Percentiles rank a stretch among this genome's conserved stretches.
Evolutionary conservation across 2,329 filamentous ascomycete species (phyloP).

Genomic region (Penicillium palitans): DNA sequence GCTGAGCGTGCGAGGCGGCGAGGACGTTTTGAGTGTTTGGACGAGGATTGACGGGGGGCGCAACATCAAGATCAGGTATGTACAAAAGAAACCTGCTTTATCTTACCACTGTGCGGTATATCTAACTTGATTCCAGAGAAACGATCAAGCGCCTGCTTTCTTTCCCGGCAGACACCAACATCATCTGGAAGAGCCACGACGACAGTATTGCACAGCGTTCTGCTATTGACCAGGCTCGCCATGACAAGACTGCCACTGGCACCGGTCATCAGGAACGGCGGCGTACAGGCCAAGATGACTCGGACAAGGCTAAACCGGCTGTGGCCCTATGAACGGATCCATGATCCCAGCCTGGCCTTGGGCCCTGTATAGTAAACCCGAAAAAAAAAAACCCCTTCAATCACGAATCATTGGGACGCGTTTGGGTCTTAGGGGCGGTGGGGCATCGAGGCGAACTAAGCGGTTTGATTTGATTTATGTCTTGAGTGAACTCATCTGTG

Average conservation of each 20-base stretch:
- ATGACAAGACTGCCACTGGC: conserved; percentile 67
- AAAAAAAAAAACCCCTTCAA: conserved; percentile 26
- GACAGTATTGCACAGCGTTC: conserved; percentile 91
- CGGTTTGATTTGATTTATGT: conserved; percentile 36
- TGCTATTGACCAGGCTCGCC: conserved; percentile 85
- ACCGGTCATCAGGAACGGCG: conserved; percentile 43
- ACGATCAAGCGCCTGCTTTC: conserved; percentile 87
- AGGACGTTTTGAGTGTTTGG: conserved; percentile 98
- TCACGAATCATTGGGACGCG: conserved; percentile 39
- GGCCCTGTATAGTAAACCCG: conserved; percentile 43
- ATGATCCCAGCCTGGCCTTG: conserved; percentile 28
- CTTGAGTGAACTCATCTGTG: conserved; percentile 28
- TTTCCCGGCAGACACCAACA: conserved; percentile 83
- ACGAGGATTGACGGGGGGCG: conserved; percentile 88
- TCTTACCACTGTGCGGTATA: not conserved
- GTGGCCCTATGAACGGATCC: conserved; percentile 31
- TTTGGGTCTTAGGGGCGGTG: conserved; percentile 36
- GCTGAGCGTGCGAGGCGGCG: conserved; percentile 88
- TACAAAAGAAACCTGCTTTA: conserved; percentile 13
- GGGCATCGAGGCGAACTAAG: conserved; percentile 44
- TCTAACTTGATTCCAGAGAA: conserved; percentile 60
- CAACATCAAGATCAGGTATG: conserved; percentile 93
- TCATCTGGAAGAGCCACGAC: conserved; percentile 95
- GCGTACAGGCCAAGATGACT: conserved; percentile 47
- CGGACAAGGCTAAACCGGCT: conserved; percentile 44